phyloP scores from a whole-genome alignment of 2,329 filamentous ascomycete genomes.

The Dendryphion nanum region DNA sequence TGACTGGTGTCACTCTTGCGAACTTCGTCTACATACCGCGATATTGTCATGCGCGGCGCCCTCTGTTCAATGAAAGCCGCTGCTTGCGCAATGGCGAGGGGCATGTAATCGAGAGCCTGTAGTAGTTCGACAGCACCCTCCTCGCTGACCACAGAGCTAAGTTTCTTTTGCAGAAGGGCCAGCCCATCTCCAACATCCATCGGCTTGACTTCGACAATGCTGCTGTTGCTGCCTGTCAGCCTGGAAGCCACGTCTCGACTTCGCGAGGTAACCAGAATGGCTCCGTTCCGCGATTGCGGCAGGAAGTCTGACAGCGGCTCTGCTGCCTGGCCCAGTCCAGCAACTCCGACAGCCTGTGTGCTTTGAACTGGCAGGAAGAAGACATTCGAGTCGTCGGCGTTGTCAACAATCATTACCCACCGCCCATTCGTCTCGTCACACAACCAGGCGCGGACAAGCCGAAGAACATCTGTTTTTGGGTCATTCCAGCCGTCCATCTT shows the following conservation, averaged over 20 bases:
- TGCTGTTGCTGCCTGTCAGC: constrained; percentile 7
- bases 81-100: constrained; percentile 35
- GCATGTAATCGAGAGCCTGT: constrained; percentile 13
- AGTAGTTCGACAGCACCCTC: neutral
- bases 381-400: constrained; percentile 18
- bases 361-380: no score
- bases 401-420: constrained; percentile 34
- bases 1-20: constrained; percentile 26
- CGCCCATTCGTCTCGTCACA: constrained; percentile 13
- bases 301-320: constrained; percentile 1
- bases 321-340: neutral
- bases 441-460: constrained; percentile 24
- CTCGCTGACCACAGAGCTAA: neutral
- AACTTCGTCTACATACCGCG: constrained; percentile 41
- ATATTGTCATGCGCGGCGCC: constrained; percentile 5
- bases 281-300: constrained; percentile 4
- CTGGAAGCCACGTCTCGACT: constrained; percentile 6
- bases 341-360: neutral
- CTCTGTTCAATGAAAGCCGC: constrained; percentile 24
- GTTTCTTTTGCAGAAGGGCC: constrained; percentile 5
- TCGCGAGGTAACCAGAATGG: constrained; percentile 10
- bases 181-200: constrained; percentile 8
- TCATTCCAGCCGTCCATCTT: constrained; percentile 21
- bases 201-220: constrained; percentile 5
- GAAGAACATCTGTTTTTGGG: constrained; percentile 17